Percentiles rank a stretch among this genome's conserved stretches.
These are phyloP conservation scores for Lasiosphaeria miniovina DNA, from an alignment of 495 filamentous ascomycete species.

Conservation along the genomic window DNA sequence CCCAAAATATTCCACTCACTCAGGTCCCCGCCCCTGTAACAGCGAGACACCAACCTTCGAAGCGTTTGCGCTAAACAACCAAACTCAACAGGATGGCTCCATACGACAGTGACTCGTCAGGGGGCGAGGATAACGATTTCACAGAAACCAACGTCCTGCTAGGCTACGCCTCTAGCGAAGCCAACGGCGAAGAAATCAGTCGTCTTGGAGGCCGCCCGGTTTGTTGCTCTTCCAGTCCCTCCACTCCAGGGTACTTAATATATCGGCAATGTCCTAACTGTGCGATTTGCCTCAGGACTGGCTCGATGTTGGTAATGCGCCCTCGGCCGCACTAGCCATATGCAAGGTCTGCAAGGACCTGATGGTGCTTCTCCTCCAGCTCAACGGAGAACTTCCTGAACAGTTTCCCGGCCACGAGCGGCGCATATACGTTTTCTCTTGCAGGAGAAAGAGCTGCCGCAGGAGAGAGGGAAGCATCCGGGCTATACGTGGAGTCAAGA, in stretches of 20 bases:
- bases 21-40: neutral
- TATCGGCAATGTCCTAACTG: neutral
- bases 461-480: constrained; percentile 77
- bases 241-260: neutral
- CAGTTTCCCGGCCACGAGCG: constrained; percentile 81
- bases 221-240: constrained; percentile 32
- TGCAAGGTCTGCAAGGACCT: constrained; percentile 85
- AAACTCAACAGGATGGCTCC: constrained; percentile 59
- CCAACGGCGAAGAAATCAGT: constrained; percentile 81
- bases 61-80: neutral
- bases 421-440: constrained; percentile 80
- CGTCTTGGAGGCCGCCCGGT: constrained; percentile 87
- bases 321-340: constrained; percentile 75
- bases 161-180: constrained; percentile 80
- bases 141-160: constrained; percentile 88
- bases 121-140: constrained; percentile 65
- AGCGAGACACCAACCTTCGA: neutral
- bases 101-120: constrained; percentile 83
- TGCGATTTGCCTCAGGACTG: constrained; percentile 59
- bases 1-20: constrained; percentile 18
- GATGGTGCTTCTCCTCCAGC: constrained; percentile 82
- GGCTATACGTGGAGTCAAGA: constrained; percentile 62
- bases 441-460: constrained; percentile 73
- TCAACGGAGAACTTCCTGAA: constrained; percentile 88
- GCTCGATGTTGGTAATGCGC: constrained; percentile 64